phyloP scores from a whole-genome alignment of 164 flowering plant species.

The Dillenia turbinata region DNA sequence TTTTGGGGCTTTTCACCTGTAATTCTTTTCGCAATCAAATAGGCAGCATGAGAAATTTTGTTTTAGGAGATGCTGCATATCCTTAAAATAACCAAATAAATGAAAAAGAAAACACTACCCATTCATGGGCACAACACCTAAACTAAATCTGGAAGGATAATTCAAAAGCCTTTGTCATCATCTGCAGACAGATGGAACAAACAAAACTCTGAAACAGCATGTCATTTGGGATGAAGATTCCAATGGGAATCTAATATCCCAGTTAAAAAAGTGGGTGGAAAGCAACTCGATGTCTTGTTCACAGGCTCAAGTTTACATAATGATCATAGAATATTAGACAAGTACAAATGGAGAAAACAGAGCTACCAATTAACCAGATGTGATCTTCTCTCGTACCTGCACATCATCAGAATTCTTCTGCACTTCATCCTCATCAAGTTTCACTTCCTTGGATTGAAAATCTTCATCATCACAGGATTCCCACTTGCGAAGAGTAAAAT shows the following conservation, averaged over 20 bases:
- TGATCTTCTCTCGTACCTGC: slow-evolving; percentile 34
- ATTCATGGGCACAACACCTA: neutral
- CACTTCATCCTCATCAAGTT: slow-evolving; percentile 26
- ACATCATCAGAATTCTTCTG: slow-evolving; percentile 26
- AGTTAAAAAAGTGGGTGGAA: neutral
- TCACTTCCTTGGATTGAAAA: slow-evolving; percentile 19
- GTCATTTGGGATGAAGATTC: neutral
- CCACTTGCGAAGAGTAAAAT: slow-evolving; percentile 64
- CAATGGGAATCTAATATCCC: neutral
- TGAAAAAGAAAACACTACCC: neutral
- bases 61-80: neutral
- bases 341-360: neutral
- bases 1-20: slow-evolving; percentile 19
- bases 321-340: neutral
- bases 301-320: neutral
- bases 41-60: neutral
- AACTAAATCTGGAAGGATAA: neutral
- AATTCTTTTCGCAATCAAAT: slow-evolving; percentile 16
- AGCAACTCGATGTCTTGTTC: neutral
- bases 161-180: neutral
- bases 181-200: neutral
- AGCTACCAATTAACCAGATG: slow-evolving; percentile 31
- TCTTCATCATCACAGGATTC: slow-evolving; percentile 20
- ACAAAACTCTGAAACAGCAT: neutral
- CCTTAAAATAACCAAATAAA: neutral